Evolutionary conservation across 2,329 filamentous ascomycete genomes (phyloP).

Genomic region (Taxawa tesnikishii): DNA sequence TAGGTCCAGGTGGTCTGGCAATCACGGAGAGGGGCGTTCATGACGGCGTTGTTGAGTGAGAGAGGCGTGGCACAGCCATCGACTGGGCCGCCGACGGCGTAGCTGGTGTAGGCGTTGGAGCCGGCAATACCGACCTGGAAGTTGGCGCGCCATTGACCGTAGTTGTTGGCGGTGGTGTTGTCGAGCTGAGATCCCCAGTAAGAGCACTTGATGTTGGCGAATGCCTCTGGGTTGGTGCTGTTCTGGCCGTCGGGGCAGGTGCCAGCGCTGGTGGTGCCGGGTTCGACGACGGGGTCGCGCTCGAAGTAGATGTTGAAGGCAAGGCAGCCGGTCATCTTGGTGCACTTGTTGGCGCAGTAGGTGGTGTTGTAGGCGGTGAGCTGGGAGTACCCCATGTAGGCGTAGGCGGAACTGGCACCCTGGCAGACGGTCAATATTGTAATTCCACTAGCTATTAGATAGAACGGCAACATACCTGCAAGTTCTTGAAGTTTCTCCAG

Average conservation of each 20-base stretch:
- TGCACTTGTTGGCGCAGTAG: constrained; percentile 11
- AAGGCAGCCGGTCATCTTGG: constrained; percentile 10
- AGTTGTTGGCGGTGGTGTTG: constrained; percentile 19
- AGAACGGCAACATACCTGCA: too few relatives aligned
- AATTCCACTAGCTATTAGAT: too few relatives aligned
- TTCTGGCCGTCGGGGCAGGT: constrained; percentile 6
- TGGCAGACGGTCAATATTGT: constrained; percentile 1
- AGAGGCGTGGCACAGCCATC: constrained; percentile 14
- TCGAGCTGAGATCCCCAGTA: constrained; percentile 20
- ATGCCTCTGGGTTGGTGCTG: too few relatives aligned
- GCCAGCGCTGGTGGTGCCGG: constrained; percentile 3
- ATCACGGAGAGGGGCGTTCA: constrained; percentile 17
- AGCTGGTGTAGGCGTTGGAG: constrained; percentile 25
- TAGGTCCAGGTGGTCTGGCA: constrained; percentile 15
- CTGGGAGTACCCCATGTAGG: constrained; percentile 4
- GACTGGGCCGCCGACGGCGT: constrained; percentile 9
- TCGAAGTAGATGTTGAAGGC: constrained; percentile 16
- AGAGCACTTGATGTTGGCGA: constrained; percentile 22
- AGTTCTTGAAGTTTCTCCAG: constrained; percentile 1
- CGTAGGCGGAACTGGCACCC: constrained; percentile 1
- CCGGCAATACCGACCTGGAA: constrained; percentile 30
- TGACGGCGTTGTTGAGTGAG: constrained; percentile 20
- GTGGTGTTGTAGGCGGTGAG: constrained; percentile 11
- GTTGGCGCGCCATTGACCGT: constrained; percentile 18
- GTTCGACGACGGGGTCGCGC: constrained; percentile 10